These are phyloP conservation scores for Aureobasidium pullulans DNA, from an alignment of 2,329 filamentous ascomycete genomes.

Conservation along the genomic window DNA sequence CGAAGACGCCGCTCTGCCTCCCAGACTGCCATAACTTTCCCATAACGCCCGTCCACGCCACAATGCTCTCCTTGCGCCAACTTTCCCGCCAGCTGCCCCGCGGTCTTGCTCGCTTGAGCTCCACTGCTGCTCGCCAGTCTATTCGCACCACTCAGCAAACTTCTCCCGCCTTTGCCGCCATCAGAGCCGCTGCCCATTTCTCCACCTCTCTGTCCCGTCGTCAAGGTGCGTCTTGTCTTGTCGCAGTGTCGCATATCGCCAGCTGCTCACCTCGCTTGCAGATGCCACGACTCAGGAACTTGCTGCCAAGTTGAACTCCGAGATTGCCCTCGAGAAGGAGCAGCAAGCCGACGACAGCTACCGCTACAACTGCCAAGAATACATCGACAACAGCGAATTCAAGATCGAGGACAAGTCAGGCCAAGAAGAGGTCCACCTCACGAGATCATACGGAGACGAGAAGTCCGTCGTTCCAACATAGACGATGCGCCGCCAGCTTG, in stretches of 20 bases:
- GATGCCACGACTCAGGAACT: slow-evolving; percentile 65
- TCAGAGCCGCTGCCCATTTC: slow-evolving; percentile 31
- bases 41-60: slow-evolving; percentile 11
- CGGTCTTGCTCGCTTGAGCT: slow-evolving; percentile 33
- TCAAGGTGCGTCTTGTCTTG: slow-evolving; percentile 21
- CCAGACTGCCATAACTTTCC: not conserved
- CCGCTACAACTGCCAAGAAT: slow-evolving; percentile 60
- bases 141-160: slow-evolving; percentile 21
- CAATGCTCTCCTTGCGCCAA: slow-evolving; percentile 39
- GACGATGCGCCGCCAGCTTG: not conserved
- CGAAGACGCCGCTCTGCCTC: not conserved
- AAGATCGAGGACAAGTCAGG: slow-evolving; percentile 68
- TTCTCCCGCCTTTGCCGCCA: slow-evolving; percentile 16
- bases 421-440: slow-evolving; percentile 79
- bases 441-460: slow-evolving; percentile 78
- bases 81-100: slow-evolving; percentile 40
- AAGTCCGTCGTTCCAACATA: slow-evolving; percentile 50
- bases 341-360: slow-evolving; percentile 61
- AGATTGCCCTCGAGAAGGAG: slow-evolving; percentile 76
- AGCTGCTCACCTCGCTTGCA: not conserved
- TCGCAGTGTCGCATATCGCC: too few species aligned
- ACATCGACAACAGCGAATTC: slow-evolving; percentile 77
- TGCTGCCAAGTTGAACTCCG: slow-evolving; percentile 74
- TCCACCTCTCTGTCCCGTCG: slow-evolving; percentile 33
- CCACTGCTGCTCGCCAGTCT: slow-evolving; percentile 30